Evolutionary conservation across 1,284 basidiomycete genomes (phyloP).

Genomic region (Puccinia horiana): DNA sequence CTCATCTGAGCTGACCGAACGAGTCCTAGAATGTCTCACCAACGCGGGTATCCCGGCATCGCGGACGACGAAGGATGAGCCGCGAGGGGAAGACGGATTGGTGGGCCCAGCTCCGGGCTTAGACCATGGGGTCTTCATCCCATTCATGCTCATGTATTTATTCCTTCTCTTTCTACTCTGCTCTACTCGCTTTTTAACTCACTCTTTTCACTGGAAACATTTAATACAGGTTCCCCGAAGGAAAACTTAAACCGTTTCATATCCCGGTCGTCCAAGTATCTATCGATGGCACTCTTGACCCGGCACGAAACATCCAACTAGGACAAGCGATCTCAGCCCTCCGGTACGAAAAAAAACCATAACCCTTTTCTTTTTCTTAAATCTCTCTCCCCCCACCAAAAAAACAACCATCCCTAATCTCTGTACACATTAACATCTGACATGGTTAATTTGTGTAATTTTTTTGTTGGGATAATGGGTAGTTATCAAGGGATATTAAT

Average conservation of each 20-base stretch:
- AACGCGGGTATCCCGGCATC: conserved; percentile 67
- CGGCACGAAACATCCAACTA: conserved; percentile 62
- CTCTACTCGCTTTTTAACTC: no score
- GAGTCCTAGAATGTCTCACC: conserved; percentile 4
- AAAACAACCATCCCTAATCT: no score
- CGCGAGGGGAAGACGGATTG: conserved; percentile 70
- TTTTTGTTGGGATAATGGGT: conserved; percentile 58
- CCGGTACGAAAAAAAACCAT: background rate
- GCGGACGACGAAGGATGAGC: conserved; percentile 63
- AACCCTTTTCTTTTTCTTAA: background rate
- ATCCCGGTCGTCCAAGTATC: conserved; percentile 72
- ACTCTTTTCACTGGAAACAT: no score
- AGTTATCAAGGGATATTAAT: conserved; percentile 68
- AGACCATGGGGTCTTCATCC: conserved; percentile 65
- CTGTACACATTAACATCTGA: no score
- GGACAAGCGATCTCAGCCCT: conserved; percentile 25
- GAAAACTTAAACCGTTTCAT: conserved; percentile 60
- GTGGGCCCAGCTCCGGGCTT: conserved; percentile 67
- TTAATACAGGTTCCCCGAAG: conserved; percentile 48
- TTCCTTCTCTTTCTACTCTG: background rate
- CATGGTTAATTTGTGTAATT: no score
- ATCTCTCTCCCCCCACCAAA: no score
- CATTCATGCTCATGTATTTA: conserved; percentile 70
- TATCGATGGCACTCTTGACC: conserved; percentile 67
- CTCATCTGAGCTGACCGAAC: conserved; percentile 28